Evolutionary conservation across 139 green algal species (phyloP).

Genomic region (Picochlorum sp.): DNA sequence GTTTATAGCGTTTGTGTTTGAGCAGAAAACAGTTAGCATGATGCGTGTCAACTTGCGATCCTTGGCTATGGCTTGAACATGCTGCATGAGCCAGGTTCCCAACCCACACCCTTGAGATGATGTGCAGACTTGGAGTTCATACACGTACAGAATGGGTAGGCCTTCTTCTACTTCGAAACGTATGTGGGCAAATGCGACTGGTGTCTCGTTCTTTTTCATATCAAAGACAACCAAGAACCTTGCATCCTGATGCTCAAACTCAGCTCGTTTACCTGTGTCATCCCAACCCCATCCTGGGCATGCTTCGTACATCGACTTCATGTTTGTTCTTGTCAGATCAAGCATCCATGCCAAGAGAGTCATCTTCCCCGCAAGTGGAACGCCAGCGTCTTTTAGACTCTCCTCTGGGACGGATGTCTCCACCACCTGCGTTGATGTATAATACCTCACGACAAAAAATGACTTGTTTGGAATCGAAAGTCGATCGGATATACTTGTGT

Average conservation of each 20-base stretch:
- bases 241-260: constrained; percentile 28
- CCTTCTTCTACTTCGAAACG: constrained; percentile 38
- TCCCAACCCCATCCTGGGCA: constrained; percentile 39
- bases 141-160: constrained; percentile 39
- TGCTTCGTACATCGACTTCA: constrained; percentile 21
- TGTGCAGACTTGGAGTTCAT: constrained; percentile 31
- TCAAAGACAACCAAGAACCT: constrained; percentile 29
- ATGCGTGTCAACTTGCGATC: constrained; percentile 18
- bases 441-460: too few relatives aligned
- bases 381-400: background rate
- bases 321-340: constrained; percentile 1
- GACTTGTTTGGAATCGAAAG: too few relatives aligned
- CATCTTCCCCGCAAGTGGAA: background rate
- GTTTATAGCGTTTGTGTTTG: constrained; percentile 21
- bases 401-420: too few relatives aligned
- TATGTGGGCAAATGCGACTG: constrained; percentile 38
- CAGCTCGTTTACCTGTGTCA: constrained; percentile 20
- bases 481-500: too few relatives aligned
- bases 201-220: background rate
- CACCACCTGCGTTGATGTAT: too few relatives aligned
- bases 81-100: constrained; percentile 38
- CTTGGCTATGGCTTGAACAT: constrained; percentile 33
- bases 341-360: constrained; percentile 1
- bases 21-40: constrained; percentile 46
- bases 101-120: constrained; percentile 29